These are phyloP conservation scores for Gigaspora rosea DNA, from an alignment of 192 early-diverging fungal genomes.

Conservation along the genomic window DNA sequence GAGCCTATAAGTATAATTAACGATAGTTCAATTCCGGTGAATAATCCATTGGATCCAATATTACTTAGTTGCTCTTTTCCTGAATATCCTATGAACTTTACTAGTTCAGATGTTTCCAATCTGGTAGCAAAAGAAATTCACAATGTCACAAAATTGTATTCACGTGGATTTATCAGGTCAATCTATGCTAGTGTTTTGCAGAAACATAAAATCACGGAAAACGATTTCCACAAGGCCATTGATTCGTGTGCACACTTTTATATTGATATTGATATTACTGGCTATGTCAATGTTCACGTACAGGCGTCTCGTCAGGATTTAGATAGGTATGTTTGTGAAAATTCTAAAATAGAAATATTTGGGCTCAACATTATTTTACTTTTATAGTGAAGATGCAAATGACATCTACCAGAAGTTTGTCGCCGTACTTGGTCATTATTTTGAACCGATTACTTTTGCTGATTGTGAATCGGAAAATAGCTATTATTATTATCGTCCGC, in stretches of 20 bases:
- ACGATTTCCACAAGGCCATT: slow-evolving; percentile 51
- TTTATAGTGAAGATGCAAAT: slow-evolving; percentile 39
- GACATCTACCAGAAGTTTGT: slow-evolving; percentile 54
- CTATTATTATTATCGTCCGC: slow-evolving; percentile 71
- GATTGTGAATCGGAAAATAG: slow-evolving; percentile 46
- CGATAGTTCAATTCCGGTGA: background rate
- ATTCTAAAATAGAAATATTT: background rate
- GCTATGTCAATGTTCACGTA: slow-evolving; percentile 56
- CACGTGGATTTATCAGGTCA: slow-evolving; percentile 55
- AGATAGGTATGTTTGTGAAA: slow-evolving; percentile 36
- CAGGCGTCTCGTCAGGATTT: slow-evolving; percentile 35
- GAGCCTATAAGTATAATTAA: background rate
- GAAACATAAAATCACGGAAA: slow-evolving; percentile 44
- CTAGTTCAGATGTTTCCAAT: background rate
- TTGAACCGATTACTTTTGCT: slow-evolving; percentile 54
- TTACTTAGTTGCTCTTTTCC: slow-evolving; percentile 24
- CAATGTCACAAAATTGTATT: slow-evolving; percentile 49
- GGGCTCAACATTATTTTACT: background rate
- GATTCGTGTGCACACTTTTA: slow-evolving; percentile 50
- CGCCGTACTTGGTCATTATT: slow-evolving; percentile 60
- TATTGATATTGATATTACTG: slow-evolving; percentile 60
- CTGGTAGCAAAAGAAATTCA: slow-evolving; percentile 32
- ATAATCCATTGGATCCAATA: slow-evolving; percentile 19
- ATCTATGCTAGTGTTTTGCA: slow-evolving; percentile 56
- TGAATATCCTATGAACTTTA: background rate